phyloP scores from a whole-genome alignment of 1,284 basidiomycete species.

The Cutaneotrichosporon sp. region DNA sequence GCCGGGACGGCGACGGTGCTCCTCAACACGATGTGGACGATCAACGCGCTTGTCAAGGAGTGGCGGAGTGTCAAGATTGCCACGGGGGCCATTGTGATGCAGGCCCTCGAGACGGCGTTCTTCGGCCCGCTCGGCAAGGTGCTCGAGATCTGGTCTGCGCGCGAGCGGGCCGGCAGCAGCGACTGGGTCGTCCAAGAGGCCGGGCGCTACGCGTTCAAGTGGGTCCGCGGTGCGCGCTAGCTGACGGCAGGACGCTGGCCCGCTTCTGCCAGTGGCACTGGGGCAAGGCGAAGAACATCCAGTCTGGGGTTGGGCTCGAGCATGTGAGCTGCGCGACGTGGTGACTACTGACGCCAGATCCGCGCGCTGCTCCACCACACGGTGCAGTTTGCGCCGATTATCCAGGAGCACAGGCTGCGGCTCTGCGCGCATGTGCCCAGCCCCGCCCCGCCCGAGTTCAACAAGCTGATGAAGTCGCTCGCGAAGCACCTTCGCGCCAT shows the following conservation, averaged over 20 bases:
- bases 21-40: slow-evolving; percentile 47
- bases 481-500: slow-evolving; percentile 45
- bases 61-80: slow-evolving; percentile 46
- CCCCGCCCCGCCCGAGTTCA: slow-evolving; percentile 16
- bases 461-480: slow-evolving; percentile 30
- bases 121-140: slow-evolving; percentile 33
- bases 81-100: slow-evolving; percentile 42
- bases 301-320: slow-evolving; percentile 29
- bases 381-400: slow-evolving; percentile 38
- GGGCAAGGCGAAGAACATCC: slow-evolving; percentile 40
- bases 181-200: slow-evolving; percentile 44
- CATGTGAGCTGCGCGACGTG: slow-evolving; percentile 32
- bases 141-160: slow-evolving; percentile 35
- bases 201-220: slow-evolving; percentile 49
- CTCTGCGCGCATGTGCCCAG: slow-evolving; percentile 22
- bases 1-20: slow-evolving; percentile 36
- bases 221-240: no score
- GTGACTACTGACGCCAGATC: slow-evolving; percentile 30
- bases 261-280: slow-evolving; percentile 44
- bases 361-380: slow-evolving; percentile 35
- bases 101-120: slow-evolving; percentile 35
- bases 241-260: slow-evolving; percentile 35
- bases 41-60: slow-evolving; percentile 49
- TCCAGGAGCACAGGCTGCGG: slow-evolving; percentile 39
- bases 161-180: slow-evolving; percentile 26